Conservation (phyloP, 139 green algal genomes). For the Micractinium sp. region DNA sequence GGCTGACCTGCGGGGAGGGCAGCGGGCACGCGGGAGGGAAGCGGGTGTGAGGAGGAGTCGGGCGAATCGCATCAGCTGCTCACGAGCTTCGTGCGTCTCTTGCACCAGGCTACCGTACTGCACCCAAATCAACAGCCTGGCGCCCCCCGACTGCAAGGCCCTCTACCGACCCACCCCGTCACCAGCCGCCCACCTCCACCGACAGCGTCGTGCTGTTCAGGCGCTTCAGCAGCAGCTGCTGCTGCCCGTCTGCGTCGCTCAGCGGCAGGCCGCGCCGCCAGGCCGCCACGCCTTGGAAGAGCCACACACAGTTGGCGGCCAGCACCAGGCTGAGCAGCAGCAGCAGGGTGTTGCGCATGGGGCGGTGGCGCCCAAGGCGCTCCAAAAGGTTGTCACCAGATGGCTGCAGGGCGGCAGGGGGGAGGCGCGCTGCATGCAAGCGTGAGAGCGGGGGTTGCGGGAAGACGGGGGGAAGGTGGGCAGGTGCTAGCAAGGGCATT, state of each 20-base stretch:
- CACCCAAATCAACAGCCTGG: background rate
- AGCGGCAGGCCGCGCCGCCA: background rate
- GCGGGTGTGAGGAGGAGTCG: background rate
- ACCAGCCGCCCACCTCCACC: background rate
- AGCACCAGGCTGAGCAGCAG: constrained; percentile 11
- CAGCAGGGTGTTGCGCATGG: constrained; percentile 4
- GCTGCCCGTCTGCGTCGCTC: too few relatives aligned
- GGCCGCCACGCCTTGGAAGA: background rate
- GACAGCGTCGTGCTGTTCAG: constrained; percentile 13
- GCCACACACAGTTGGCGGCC: constrained; percentile 17
- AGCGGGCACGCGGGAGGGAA: background rate
- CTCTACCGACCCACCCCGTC: background rate
- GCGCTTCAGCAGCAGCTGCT: constrained; percentile 18
- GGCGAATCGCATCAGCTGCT: too few relatives aligned
- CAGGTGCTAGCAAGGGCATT: background rate
- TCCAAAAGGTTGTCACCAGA: background rate
- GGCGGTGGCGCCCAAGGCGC: background rate
- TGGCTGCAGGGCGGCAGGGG: background rate
- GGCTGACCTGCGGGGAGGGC: background rate
- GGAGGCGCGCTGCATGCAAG: background rate
- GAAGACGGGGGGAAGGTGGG: background rate
- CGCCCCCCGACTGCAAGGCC: background rate
- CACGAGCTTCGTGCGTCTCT: too few relatives aligned
- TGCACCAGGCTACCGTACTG: background rate
- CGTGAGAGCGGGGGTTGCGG: background rate